phyloP scores from a whole-genome alignment of 176 grass and related monocot genomes.

The Phragmites australis region DNA sequence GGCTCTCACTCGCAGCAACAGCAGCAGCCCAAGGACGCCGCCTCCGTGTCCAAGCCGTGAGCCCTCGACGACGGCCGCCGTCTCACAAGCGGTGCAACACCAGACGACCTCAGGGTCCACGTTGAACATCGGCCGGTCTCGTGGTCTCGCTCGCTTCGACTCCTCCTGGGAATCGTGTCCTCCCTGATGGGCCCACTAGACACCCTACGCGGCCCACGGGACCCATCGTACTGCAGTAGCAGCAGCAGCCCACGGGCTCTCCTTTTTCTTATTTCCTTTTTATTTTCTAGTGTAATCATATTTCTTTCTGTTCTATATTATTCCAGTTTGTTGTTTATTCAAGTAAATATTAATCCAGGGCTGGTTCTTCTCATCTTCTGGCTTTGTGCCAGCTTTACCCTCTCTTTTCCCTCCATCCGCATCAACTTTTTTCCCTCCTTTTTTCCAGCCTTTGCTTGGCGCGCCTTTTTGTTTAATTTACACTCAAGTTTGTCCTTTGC shows the following conservation, averaged over 20 bases:
- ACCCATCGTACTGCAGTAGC: background rate
- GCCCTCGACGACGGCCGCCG: background rate
- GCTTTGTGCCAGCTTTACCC: slow-evolving; percentile 52
- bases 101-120: slow-evolving; percentile 23
- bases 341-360: slow-evolving; percentile 51
- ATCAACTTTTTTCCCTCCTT: slow-evolving; percentile 38
- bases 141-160: background rate
- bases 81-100: slow-evolving; percentile 14
- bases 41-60: slow-evolving; percentile 55
- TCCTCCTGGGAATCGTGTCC: slow-evolving; percentile 17
- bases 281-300: background rate
- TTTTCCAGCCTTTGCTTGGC: slow-evolving; percentile 34
- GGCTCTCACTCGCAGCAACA: background rate
- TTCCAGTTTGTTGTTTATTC: slow-evolving; percentile 23
- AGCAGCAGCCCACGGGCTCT: slow-evolving; percentile 8
- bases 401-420: slow-evolving; percentile 48
- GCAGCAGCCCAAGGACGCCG: slow-evolving; percentile 45
- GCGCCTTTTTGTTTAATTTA: slow-evolving; percentile 38
- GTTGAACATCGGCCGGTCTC: background rate
- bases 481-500: slow-evolving; percentile 58
- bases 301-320: slow-evolving; percentile 23
- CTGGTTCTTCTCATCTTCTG: slow-evolving; percentile 43
- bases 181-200: slow-evolving; percentile 1
- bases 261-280: background rate
- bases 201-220: slow-evolving; percentile 5